Base-by-base conservation (phyloP, 306 rosid species). In the Clitoria ternatea region DNA sequence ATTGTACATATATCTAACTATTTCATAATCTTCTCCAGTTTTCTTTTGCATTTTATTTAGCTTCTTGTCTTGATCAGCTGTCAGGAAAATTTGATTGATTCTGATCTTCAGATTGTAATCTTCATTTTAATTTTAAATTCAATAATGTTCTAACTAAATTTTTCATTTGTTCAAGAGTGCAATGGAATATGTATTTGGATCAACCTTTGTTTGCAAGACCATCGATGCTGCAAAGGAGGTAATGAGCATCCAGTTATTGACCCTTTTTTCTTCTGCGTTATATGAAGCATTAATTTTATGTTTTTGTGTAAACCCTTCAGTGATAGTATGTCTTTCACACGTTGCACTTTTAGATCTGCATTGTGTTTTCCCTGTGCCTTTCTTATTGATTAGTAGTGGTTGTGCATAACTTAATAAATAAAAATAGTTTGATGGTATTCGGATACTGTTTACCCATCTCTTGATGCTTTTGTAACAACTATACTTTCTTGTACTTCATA, bases 161-260 rank as follows among this genome's bases (percentile, higher is more conserved):
- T 61, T 37, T 20, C 20, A 26, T 76, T 69, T 69, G 56, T 77
- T 81, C 72, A 85, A 94, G 98, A 84, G 10, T 61, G 98, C 98
- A 20, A 89, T 94, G 96, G 98, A 94, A 74, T 94, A 74, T 48
- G 86, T 94, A 50, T 94, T 94, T 69, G 98, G 98, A 65, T 90
- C 98, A 70, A 90, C 98, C 63, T 89, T 94, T 72, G 88, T 94
- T 60, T 94, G 98, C 95, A 94, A 89, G 82, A 89, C 75, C 17
- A 72, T 32, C 50, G 85, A 85, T 74, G 95, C 95, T 74, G 98
- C 98, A 30, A 90, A 90, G 88, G 91, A 94, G 97, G 98, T 94
- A 90, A 64, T 37, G 52, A 45, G 92, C n/a, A n/a, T n/a, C n/a
- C n/a, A n/a, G n/a, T n/a, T 81, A 75, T 57, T 56, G 69, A 29